Conservation (phyloP, 352 stramenopile genomes). For the Plasmopara muralis region DNA sequence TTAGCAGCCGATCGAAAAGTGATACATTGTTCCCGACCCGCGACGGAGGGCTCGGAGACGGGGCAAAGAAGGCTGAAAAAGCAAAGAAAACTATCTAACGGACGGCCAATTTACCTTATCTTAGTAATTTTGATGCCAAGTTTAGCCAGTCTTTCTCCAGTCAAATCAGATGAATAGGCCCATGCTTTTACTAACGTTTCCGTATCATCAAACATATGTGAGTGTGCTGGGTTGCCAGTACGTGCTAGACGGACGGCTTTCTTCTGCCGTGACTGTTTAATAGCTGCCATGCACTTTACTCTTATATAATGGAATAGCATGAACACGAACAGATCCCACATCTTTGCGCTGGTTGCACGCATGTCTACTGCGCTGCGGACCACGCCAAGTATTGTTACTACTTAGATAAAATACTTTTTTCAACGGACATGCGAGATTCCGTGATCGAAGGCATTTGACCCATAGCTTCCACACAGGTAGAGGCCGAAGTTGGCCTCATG, state of each 20-base stretch:
- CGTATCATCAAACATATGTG: conserved; percentile 2
- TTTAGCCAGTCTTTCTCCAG: conserved; percentile 3
- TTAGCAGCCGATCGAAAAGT: conserved; percentile 20
- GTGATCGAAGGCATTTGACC: conserved; percentile 18
- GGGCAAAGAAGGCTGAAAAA: conserved; percentile 24
- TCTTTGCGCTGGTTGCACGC: conserved; percentile 1
- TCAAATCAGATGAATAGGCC: conserved; percentile 2
- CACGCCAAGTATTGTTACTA: not conserved
- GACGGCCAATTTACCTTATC: conserved; percentile 7
- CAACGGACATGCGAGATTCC: conserved; percentile 22
- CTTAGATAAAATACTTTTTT: conserved; percentile 2
- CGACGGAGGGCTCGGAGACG: conserved; percentile 19
- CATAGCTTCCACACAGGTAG: conserved; percentile 3
- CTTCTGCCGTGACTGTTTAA: not conserved
- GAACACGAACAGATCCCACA: not conserved
- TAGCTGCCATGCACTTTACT: not conserved
- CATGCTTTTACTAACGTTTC: not conserved
- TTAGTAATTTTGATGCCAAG: conserved; percentile 4
- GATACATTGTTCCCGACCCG: conserved; percentile 4
- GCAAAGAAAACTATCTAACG: conserved; percentile 29
- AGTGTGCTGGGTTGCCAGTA: not conserved
- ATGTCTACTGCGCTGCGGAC: not conserved
- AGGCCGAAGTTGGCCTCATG: conserved; percentile 6
- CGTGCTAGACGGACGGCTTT: not conserved
- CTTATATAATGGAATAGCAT: not conserved